Base-by-base conservation (phyloP, 2,329 filamentous ascomycete species). In the Clarireedia hainanense region DNA sequence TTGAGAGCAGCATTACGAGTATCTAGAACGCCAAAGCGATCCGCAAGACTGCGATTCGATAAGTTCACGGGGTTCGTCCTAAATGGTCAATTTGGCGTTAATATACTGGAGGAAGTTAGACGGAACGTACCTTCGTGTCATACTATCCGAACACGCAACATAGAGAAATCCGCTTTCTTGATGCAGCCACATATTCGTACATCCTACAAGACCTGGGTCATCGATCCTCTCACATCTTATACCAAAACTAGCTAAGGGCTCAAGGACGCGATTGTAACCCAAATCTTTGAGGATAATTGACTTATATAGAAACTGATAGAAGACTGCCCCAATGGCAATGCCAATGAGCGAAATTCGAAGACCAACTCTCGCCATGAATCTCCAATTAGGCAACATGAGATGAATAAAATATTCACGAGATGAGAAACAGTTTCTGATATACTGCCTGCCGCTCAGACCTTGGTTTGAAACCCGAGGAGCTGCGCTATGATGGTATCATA, bases 161-260 rank as follows among this genome's bases (percentile, higher is more conserved):
- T 68, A 68, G 1, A 68, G 58, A 40, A 57, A 57, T 6, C 67
- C 63, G 2, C 59, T 66, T 27, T 60, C 56, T 15, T 67, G 58
- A 50, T 68, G 62, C 37, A 68, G 45, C 65, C 66, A 68, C 62
- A 68, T 64, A 57, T 68, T 64, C 50, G 65, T 63, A 50, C 67
- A 68, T 23, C 58, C 64, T 50, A 62, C 62, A 1, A 68, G 43
- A 1, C 61, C 64, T 37, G 60, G 48, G 27, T 63, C 57, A 36
- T 61, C 57, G 7, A 67, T 26, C 40, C 57, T 66, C 26, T 64
- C 47, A 47, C 65, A 68, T 9, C 58, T 52, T 4, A 60, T 30
- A 61, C 68, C 66, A 51, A 72, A 73, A 9, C 65, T 63, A 2
- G 65, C 63, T 55, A 73, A 64, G 2, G 67, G 61, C 36, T 64